phyloP scores from a whole-genome alignment of 2,329 filamentous ascomycete species.

The Esteya vermicola region DNA sequence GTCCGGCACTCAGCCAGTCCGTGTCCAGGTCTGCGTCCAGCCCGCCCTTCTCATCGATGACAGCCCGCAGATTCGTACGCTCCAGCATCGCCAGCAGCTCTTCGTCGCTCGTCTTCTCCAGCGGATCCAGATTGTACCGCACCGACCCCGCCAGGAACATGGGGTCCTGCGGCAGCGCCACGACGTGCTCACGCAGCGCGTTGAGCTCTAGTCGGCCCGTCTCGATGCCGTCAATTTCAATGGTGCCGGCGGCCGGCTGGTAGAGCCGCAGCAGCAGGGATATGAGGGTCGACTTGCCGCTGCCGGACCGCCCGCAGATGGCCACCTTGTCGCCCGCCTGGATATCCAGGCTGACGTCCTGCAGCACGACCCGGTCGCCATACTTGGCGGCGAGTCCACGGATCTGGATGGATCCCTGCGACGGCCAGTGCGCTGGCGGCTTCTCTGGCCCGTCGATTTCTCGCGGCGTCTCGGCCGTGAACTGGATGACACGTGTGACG shows the following conservation, averaged over 20 bases:
- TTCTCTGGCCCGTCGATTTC: constrained; percentile 12
- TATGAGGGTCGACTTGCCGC: constrained; percentile 16
- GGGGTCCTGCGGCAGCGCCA: constrained; percentile 35
- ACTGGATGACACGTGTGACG: constrained; percentile 16
- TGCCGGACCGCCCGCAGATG: constrained; percentile 21
- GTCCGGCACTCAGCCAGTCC: constrained; percentile 23
- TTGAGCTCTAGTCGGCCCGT: constrained; percentile 12
- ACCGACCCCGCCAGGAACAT: constrained; percentile 34
- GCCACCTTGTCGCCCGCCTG: constrained; percentile 18
- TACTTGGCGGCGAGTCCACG: constrained; percentile 1
- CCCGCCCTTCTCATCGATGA: constrained; percentile 22
- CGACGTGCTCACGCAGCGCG: constrained; percentile 18
- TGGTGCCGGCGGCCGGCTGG: constrained; percentile 25
- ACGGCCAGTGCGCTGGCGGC: constrained; percentile 12
- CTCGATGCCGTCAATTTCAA: constrained; percentile 30
- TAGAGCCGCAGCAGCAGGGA: constrained; percentile 31
- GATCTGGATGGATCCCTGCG: neutral
- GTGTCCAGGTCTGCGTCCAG: constrained; percentile 21
- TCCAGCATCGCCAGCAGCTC: constrained; percentile 10
- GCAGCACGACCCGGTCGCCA: constrained; percentile 9
- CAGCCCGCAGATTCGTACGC: constrained; percentile 11
- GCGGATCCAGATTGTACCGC: constrained; percentile 33
- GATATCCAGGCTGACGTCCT: constrained; percentile 15
- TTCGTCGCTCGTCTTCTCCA: constrained; percentile 12
- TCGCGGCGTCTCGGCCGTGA: constrained; percentile 11